Percentiles rank a stretch among this genome's conserved stretches.
phyloP scores from a whole-genome alignment of 169 alveolate genomes.

The Plasmodium inui region DNA sequence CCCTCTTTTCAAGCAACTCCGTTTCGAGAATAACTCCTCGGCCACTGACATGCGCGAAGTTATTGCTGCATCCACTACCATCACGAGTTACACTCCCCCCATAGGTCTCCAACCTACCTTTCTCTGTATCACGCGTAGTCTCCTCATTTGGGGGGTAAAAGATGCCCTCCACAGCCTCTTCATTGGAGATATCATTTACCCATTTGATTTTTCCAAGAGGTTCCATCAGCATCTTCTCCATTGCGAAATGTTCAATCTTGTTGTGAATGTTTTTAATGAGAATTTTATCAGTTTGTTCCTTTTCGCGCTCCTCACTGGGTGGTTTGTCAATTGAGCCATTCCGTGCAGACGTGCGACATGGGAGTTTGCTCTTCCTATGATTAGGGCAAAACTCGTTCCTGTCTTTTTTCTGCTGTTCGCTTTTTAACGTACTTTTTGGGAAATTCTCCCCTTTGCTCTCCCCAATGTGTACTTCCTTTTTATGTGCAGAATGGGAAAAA shows the following conservation, averaged over 20 bases:
- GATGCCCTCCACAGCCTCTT: not conserved
- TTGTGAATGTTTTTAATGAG: not conserved
- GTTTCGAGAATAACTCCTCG: not conserved
- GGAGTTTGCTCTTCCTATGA: not conserved
- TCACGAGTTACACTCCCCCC: not conserved
- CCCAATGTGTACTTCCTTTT: not conserved
- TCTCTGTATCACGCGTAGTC: not conserved
- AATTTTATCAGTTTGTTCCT: not conserved
- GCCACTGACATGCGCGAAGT: not conserved
- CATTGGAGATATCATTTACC: not conserved
- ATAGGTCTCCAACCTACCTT: not conserved
- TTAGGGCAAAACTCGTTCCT: not conserved
- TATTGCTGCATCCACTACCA: not conserved
- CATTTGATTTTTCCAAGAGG: not conserved
- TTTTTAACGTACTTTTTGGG: not conserved
- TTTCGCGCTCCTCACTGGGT: not conserved
- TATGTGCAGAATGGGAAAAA: not conserved
- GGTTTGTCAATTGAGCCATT: not conserved
- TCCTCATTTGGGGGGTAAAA: not conserved
- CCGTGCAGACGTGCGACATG: not conserved
- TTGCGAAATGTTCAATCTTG: not conserved
- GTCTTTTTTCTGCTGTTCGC: not conserved
- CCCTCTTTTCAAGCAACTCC: not conserved
- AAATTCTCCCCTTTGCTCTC: not conserved
- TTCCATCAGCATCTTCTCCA: conserved; percentile 11